phyloP scores from a whole-genome alignment of 352 stramenopile species.

The Phytophthora idaei region DNA sequence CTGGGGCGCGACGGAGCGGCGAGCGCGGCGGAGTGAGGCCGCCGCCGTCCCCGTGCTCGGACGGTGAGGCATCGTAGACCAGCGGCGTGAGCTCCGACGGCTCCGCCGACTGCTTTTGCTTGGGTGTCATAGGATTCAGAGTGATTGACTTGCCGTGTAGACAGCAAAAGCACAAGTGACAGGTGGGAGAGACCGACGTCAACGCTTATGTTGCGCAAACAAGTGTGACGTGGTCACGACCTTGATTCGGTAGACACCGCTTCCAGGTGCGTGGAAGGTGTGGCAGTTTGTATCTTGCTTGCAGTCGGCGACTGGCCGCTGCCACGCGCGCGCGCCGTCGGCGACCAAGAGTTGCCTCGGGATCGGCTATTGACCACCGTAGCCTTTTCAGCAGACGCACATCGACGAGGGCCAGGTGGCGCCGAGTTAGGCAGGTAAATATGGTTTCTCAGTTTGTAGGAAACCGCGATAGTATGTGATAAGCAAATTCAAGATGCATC shows the following conservation, averaged over 20 bases:
- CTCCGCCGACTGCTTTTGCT: conserved; percentile 30
- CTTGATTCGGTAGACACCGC: neutral
- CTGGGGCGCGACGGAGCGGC: conserved; percentile 44
- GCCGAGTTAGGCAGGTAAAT: conserved; percentile 8
- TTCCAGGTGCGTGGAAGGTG: neutral
- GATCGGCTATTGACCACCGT: conserved; percentile 16
- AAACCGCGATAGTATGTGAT: neutral
- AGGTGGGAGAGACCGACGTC: conserved; percentile 11
- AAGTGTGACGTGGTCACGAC: conserved; percentile 19
- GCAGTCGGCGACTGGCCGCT: conserved; percentile 11
- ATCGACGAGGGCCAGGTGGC: neutral
- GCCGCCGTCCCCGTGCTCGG: conserved; percentile 9
- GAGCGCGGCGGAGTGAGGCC: conserved; percentile 23
- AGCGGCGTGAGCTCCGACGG: conserved; percentile 44
- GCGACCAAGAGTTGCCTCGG: conserved; percentile 18
- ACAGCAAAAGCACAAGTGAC: conserved; percentile 22
- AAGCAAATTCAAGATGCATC: neutral
- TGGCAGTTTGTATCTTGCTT: conserved; percentile 3
- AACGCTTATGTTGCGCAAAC: conserved; percentile 25
- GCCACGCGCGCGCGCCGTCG: conserved; percentile 17
- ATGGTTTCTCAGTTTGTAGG: neutral
- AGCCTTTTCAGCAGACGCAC: conserved; percentile 9
- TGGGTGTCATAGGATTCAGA: conserved; percentile 26
- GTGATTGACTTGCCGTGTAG: neutral
- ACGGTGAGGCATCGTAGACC: conserved; percentile 11